Percentiles rank a stretch among this genome's conserved stretches.
phyloP scores from a whole-genome alignment of 495 filamentous ascomycete genomes.

The Aspergillus sparsus region DNA sequence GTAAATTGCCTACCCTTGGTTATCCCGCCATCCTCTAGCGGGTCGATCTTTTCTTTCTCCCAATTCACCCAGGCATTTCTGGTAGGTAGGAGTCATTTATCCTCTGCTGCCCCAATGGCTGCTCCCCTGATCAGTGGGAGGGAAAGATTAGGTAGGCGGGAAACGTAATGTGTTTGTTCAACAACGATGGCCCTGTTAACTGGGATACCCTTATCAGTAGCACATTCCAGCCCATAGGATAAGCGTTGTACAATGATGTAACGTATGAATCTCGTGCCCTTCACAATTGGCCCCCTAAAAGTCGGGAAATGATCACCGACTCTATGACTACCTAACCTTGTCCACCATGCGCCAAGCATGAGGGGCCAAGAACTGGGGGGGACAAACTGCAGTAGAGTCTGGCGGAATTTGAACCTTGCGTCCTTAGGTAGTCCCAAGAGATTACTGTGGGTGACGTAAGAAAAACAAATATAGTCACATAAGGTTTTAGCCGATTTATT shows the following conservation, averaged over 20 bases:
- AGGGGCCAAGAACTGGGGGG: not conserved
- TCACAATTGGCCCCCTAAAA: not conserved
- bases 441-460: slow-evolving; percentile 1
- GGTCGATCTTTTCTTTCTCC: no score
- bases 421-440: not conserved
- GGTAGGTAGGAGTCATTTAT: no score
- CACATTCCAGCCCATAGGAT: slow-evolving; percentile 2
- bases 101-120: not conserved
- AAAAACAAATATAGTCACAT: not conserved
- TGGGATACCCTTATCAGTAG: not conserved
- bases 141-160: not conserved
- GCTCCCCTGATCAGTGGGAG: not conserved
- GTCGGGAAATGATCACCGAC: not conserved
- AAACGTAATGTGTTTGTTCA: no score
- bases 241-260: slow-evolving; percentile 7
- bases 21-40: no score
- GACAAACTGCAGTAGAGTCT: not conserved
- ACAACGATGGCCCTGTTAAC: no score
- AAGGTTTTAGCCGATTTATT: not conserved
- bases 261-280: not conserved
- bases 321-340: not conserved
- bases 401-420: slow-evolving; percentile 3
- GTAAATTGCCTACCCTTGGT: no score
- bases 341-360: not conserved
- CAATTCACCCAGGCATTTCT: no score